Evolutionary conservation across 441 rosid species (phyloP).

Genomic region (Hura crepitans): DNA sequence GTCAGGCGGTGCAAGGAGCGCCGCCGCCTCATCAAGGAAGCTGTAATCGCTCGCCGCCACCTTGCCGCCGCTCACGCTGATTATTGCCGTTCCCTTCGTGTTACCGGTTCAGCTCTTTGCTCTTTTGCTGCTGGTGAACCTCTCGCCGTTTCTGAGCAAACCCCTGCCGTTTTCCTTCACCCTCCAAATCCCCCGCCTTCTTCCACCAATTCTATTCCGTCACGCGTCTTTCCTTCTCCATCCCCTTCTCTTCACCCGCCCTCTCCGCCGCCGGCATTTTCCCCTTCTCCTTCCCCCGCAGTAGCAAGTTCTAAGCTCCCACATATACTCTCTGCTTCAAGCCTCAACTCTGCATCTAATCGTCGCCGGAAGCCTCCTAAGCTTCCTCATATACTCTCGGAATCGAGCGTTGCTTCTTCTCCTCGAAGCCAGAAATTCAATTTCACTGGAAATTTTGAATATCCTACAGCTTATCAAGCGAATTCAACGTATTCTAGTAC

Average conservation of each 20-base stretch:
- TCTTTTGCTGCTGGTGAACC: conserved; percentile 70
- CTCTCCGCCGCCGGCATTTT: conserved; percentile 35
- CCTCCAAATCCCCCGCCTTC: conserved; percentile 24
- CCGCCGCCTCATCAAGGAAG: conserved; percentile 84
- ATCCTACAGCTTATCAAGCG: conserved; percentile 62
- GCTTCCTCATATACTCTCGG: conserved; percentile 85
- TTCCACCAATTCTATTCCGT: conserved; percentile 22
- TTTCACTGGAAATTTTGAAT: conserved; percentile 35
- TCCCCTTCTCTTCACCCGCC: conserved; percentile 35
- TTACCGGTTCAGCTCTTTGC: conserved; percentile 78
- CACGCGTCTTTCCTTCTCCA: conserved; percentile 41
- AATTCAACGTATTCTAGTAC: conserved; percentile 59
- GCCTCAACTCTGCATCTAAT: conserved; percentile 32
- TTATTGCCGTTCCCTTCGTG: conserved; percentile 73
- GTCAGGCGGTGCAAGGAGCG: conserved; percentile 94
- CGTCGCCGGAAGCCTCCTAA: conserved; percentile 54
- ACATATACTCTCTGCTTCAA: conserved; percentile 71
- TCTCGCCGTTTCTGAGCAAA: conserved; percentile 64
- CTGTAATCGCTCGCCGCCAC: conserved; percentile 75
- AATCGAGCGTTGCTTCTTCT: conserved; percentile 65
- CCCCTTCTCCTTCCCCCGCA: conserved; percentile 41
- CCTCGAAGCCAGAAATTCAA: conserved; percentile 55
- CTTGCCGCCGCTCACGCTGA: conserved; percentile 89
- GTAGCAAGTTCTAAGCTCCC: conserved; percentile 74
- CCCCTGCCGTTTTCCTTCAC: conserved; percentile 76